Conservation (phyloP, 164 flowering plant species). For the Chimonanthus salicifolius region DNA sequence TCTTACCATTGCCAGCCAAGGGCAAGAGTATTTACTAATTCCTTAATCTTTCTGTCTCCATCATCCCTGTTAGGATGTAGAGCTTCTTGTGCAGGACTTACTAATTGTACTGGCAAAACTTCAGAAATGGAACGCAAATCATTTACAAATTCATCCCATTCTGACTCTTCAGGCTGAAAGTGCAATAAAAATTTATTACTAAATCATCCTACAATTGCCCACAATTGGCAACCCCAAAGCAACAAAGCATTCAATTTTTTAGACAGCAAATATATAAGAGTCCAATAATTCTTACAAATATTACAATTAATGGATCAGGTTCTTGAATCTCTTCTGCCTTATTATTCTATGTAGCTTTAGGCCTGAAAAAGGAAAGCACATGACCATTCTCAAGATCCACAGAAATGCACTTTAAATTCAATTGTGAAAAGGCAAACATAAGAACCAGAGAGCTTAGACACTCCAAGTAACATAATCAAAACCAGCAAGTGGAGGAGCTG, state of each 20-base stretch:
- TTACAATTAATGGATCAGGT: slow-evolving; percentile 41
- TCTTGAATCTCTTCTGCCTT: slow-evolving; percentile 39
- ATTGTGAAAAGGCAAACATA: neutral
- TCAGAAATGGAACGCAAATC: slow-evolving; percentile 70
- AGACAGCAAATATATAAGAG: neutral
- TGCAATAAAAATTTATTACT: neutral
- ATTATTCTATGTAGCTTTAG: slow-evolving; percentile 30
- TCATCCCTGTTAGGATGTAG: slow-evolving; percentile 56
- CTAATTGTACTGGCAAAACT: slow-evolving; percentile 40
- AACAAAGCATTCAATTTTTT: neutral
- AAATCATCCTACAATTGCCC: neutral
- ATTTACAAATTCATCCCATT: slow-evolving; percentile 91
- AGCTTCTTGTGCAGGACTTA: slow-evolving; percentile 43
- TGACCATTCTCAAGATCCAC: neutral
- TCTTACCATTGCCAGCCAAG: slow-evolving; percentile 88
- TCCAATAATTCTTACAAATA: slow-evolving; percentile 41
- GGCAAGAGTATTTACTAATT: slow-evolving; percentile 71
- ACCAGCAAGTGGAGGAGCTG: neutral
- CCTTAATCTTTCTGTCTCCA: slow-evolving; percentile 87
- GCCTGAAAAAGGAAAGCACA: slow-evolving; percentile 41
- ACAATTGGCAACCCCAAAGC: neutral
- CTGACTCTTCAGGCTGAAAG: slow-evolving; percentile 61
- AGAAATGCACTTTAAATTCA: neutral
- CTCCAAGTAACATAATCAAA: too few relatives aligned
- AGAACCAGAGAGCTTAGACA: neutral